Percentiles rank a stretch among this genome's conserved stretches.
Conservation (phyloP, 2,329 filamentous ascomycete genomes). For the Westerdykella aurantiaca region DNA sequence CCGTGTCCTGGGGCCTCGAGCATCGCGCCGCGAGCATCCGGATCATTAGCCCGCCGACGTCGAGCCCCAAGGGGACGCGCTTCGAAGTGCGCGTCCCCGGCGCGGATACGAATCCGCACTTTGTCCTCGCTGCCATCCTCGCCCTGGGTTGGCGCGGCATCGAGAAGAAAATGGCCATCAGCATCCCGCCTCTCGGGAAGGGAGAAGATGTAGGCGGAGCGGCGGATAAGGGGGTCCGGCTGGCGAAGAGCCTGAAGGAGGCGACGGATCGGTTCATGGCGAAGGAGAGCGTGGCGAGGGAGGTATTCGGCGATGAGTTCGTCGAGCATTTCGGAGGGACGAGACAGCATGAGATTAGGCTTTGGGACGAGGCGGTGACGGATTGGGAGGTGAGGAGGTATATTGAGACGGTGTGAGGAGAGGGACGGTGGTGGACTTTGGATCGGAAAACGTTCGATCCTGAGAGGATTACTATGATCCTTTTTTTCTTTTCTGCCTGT, state of each 20-base stretch:
- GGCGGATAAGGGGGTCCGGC: constrained; percentile 64
- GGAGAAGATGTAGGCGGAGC: constrained; percentile 73
- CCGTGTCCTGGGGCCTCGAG: constrained; percentile 93
- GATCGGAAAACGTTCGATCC: neutral
- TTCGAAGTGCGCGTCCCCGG: constrained; percentile 91
- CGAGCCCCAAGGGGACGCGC: constrained; percentile 76
- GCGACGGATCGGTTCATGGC: constrained; percentile 73
- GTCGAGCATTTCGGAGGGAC: constrained; percentile 94
- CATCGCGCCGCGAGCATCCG: constrained; percentile 89
- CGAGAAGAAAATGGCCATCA: constrained; percentile 82
- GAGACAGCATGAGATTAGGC: constrained; percentile 78
- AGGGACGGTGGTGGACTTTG: neutral
- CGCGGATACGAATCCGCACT: constrained; percentile 87
- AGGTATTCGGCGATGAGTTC: constrained; percentile 91
- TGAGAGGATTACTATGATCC: neutral
- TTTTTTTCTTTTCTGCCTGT: neutral
- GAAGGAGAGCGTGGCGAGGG: constrained; percentile 77
- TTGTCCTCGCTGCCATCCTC: constrained; percentile 79
- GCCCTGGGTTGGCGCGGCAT: constrained; percentile 87
- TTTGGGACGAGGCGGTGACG: constrained; percentile 95
- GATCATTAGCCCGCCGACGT: constrained; percentile 80
- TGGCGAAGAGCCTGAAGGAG: constrained; percentile 81
- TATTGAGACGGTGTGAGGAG: constrained; percentile 30
- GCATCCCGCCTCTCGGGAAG: constrained; percentile 75
- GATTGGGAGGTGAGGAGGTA: constrained; percentile 68